Conservation (phyloP, 2,329 filamentous ascomycete species). For the Byssoonygena ceratinophila region DNA sequence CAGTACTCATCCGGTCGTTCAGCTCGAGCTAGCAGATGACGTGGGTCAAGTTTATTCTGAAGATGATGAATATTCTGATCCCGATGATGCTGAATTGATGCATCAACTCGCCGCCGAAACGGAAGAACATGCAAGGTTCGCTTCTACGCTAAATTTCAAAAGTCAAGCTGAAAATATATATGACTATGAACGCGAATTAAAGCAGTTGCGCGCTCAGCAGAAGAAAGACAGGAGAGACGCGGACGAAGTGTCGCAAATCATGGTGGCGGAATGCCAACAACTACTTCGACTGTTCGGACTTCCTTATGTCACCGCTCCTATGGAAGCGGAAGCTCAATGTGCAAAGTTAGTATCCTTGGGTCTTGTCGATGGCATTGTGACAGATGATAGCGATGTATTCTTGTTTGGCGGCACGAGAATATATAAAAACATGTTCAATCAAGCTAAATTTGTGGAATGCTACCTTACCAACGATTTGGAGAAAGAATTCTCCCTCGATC, state of each 20-base stretch:
- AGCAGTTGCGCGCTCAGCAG: constrained; percentile 79
- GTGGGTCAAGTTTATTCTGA: not conserved
- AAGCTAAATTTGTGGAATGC: constrained; percentile 95
- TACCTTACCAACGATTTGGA: constrained; percentile 77
- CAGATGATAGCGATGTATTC: constrained; percentile 93
- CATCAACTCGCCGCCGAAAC: constrained; percentile 78
- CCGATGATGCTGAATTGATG: constrained; percentile 83
- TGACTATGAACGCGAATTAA: constrained; percentile 79
- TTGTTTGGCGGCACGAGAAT: constrained; percentile 91
- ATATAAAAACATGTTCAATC: constrained; percentile 99
- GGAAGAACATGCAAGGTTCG: constrained; percentile 88
- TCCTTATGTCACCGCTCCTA: constrained; percentile 92
- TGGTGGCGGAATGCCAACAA: constrained; percentile 91
- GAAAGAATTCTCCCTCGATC: constrained; percentile 74
- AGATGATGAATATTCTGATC: constrained; percentile 58
- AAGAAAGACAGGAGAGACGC: constrained; percentile 93
- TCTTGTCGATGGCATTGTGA: constrained; percentile 93
- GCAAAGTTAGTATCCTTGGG: constrained; percentile 78
- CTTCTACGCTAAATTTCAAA: constrained; percentile 72
- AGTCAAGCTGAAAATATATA: constrained; percentile 57
- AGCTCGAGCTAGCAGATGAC: not conserved
- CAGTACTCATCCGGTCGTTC: not conserved
- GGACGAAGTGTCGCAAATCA: constrained; percentile 90
- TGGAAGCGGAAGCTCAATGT: constrained; percentile 98
- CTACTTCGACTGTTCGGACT: constrained; percentile 82